Evolutionary conservation across 169 alveolate genomes (phyloP).

Genomic region (Plasmodium berghei): DNA sequence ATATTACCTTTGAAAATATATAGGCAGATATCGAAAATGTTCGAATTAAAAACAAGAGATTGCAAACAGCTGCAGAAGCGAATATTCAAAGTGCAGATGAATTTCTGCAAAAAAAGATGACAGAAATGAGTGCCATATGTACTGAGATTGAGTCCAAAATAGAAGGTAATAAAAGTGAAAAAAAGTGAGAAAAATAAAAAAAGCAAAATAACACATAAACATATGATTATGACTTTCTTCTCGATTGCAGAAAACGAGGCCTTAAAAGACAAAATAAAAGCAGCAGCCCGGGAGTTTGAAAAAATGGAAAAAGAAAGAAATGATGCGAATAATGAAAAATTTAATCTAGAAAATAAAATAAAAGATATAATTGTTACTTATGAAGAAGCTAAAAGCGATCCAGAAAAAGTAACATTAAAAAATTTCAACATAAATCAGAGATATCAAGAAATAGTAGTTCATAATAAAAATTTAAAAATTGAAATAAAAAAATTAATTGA

Average conservation of each 20-base stretch:
- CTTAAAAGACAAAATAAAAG: constrained; percentile 26
- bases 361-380: constrained; percentile 48
- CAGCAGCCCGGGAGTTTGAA: constrained; percentile 18
- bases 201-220: background rate
- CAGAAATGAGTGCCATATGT: constrained; percentile 30
- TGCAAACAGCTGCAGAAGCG: constrained; percentile 57
- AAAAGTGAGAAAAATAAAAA: background rate
- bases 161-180: constrained; percentile 19
- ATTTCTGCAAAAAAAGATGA: constrained; percentile 40
- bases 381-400: constrained; percentile 50
- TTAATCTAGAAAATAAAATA: constrained; percentile 20
- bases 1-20: background rate
- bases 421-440: constrained; percentile 58
- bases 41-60: constrained; percentile 37
- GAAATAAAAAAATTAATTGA: constrained; percentile 46
- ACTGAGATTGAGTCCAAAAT: constrained; percentile 28
- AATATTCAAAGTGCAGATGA: constrained; percentile 63
- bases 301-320: constrained; percentile 12
- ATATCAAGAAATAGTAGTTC: constrained; percentile 48
- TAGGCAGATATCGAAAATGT: constrained; percentile 36
- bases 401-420: constrained; percentile 43
- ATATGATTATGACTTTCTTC: background rate
- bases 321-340: constrained; percentile 22
- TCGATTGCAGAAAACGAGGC: background rate
- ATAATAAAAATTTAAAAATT: constrained; percentile 26